phyloP scores from a whole-genome alignment of 345 rosid species.

The Rhodomyrtus tomentosa region DNA sequence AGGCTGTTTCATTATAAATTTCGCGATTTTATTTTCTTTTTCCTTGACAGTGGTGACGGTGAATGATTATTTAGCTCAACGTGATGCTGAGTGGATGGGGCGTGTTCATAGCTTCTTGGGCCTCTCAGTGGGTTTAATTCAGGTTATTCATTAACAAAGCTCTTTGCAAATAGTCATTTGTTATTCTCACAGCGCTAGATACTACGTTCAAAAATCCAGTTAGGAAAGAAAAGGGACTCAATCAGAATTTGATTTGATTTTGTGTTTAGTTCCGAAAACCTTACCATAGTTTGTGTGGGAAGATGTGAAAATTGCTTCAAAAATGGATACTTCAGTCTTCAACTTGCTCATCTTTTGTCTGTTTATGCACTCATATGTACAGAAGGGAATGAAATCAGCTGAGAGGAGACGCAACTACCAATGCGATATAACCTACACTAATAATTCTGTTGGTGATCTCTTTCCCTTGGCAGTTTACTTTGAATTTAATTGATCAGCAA shows the following conservation, averaged over 20 bases:
- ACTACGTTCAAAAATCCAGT: neutral
- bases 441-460: constrained; percentile 60
- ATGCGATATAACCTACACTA: constrained; percentile 91
- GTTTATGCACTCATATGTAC: constrained; percentile 7
- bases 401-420: constrained; percentile 75
- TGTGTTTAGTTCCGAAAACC: neutral
- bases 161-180: neutral
- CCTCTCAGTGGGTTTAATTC: constrained; percentile 93
- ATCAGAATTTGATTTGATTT: neutral
- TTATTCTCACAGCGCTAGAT: neutral
- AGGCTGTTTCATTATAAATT: neutral
- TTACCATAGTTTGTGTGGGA: neutral
- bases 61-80: constrained; percentile 91
- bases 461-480: constrained; percentile 1
- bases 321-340: neutral
- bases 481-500: neutral
- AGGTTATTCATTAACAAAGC: constrained; percentile 27
- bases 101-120: constrained; percentile 89
- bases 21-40: constrained; percentile 7
- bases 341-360: neutral
- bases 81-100: constrained; percentile 99
- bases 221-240: neutral
- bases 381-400: constrained; percentile 76
- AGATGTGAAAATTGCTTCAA: neutral
- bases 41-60: constrained; percentile 80